A percentile compares a stretch with the other conserved stretches of the same genome.
Conservation (phyloP, 1,284 basidiomycete species). For the Thecaphora frezii region DNA sequence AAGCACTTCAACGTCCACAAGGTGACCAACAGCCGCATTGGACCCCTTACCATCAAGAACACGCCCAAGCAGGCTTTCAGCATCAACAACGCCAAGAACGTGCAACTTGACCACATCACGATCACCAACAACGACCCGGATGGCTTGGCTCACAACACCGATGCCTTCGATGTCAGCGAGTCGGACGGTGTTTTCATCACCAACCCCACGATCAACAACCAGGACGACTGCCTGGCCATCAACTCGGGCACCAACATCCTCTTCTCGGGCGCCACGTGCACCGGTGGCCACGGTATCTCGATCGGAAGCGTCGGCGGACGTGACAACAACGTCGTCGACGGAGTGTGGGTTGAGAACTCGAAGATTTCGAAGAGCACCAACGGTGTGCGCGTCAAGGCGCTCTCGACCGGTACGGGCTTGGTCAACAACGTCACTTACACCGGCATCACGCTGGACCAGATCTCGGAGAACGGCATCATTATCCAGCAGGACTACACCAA, state of each 20-base stretch:
- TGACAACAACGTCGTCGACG: slow-evolving; percentile 19
- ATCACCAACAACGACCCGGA: slow-evolving; percentile 19
- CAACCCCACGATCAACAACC: slow-evolving; percentile 14
- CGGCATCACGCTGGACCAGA: slow-evolving; percentile 12
- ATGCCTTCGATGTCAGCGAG: slow-evolving; percentile 25
- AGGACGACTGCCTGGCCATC: slow-evolving; percentile 31
- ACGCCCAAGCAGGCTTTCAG: slow-evolving; percentile 28
- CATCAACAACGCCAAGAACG: slow-evolving; percentile 14
- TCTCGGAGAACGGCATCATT: slow-evolving; percentile 20
- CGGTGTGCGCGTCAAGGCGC: slow-evolving; percentile 23
- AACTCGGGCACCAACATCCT: slow-evolving; percentile 24
- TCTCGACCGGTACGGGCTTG: slow-evolving; percentile 13
- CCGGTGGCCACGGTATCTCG: slow-evolving; percentile 27
- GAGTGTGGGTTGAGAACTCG: slow-evolving; percentile 13
- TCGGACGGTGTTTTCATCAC: slow-evolving; percentile 16
- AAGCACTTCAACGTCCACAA: slow-evolving; percentile 18
- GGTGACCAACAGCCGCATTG: slow-evolving; percentile 13
- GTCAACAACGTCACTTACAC: slow-evolving; percentile 26
- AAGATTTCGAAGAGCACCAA: slow-evolving; percentile 16
- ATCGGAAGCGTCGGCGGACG: slow-evolving; percentile 29
- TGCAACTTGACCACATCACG: slow-evolving; percentile 12
- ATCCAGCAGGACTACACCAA: slow-evolving; percentile 30
- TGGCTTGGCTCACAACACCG: slow-evolving; percentile 23
- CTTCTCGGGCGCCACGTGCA: slow-evolving; percentile 14
- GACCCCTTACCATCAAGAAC: slow-evolving; percentile 15